Conservation (phyloP, 768 basidiomycete genomes). For the Coprinopsis strossmayeri region DNA sequence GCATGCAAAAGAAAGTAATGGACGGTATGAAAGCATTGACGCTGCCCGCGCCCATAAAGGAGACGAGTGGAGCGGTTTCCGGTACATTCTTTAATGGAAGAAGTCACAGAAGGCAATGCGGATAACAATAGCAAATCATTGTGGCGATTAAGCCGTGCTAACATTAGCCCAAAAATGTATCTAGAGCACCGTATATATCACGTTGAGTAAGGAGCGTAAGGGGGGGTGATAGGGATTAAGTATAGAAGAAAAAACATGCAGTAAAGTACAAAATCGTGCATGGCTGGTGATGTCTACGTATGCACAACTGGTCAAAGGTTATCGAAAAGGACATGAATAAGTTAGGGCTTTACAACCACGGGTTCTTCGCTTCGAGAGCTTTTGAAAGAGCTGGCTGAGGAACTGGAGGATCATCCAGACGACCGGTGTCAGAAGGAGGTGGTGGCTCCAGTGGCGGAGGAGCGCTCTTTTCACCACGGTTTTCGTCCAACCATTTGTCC, state of each 20-base stretch:
- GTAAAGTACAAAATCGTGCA: conserved; percentile 22
- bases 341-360: conserved; percentile 9
- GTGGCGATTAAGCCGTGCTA: background rate
- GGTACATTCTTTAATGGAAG: conserved; percentile 43
- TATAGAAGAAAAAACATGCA: conserved; percentile 4
- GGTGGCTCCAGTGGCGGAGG: conserved; percentile 57
- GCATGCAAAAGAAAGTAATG: conserved; percentile 42
- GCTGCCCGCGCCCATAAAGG: conserved; percentile 58
- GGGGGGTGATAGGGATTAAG: conserved; percentile 3
- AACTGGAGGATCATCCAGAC: conserved; percentile 28
- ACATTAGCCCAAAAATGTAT: conserved; percentile 2
- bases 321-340: conserved; percentile 2
- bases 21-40: conserved; percentile 43
- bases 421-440: conserved; percentile 21
- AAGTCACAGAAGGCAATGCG: background rate
- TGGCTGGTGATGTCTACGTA: background rate
- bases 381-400: conserved; percentile 43
- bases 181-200: background rate
- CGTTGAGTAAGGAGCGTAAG: conserved; percentile 12
- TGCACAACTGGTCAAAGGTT: background rate
- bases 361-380: conserved; percentile 20
- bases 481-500: conserved; percentile 95
- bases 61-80: conserved; percentile 73
- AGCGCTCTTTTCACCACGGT: conserved; percentile 58
- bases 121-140: background rate